Evolutionary conservation across 805 yeast species (phyloP), one percentile per base, ranked within the genome.

Genomic region (Cyberlindnera petersonii): DNA sequence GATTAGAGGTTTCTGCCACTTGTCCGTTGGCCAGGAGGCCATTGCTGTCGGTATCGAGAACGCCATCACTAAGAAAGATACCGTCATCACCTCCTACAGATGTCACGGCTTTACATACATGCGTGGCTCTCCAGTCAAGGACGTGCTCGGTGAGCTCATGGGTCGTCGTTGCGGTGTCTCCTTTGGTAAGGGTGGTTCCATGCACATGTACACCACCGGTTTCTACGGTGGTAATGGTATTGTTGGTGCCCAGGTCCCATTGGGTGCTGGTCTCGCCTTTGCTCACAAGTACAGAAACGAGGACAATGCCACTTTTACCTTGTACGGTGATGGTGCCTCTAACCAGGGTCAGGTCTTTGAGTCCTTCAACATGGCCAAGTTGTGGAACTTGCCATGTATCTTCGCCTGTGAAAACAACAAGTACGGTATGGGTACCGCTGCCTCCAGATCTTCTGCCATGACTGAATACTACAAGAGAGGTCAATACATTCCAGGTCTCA

Each of bases 211-310:
- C 65, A 86, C 95, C 34, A 81, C 82, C 33, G 94, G 94, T 46
- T 93, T 93, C 75, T 93, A 83, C 68, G 98, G 98, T 65, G 98
- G 98, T 70, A 93, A 93, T 71, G 98, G 98, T 74, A 93, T 93
- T 65, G 98, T 93, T 40, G 98, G 98, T 64, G 98, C 98, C 38
- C 98, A 93, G 72, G 97, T 93, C 42, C 96, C 98, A 49, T 76
- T 93, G 56, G 98, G 98, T 63, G 87, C 96, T 40, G 98, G 98
- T 57, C 74, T 93, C 53, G 95, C 96, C n/a, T 93, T 89, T 69
- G 95, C 98, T 50, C 98, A 93, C 72, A 88, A 88, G 71, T 93
- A 93, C 74, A 79, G 77, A 64, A 79, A 79, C 60, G 88, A 87
- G 59, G 73, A 70, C 47, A 79, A 79, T 56, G 87, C 91, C 60